Percentiles rank a stretch among this genome's conserved stretches.
Conservation (phyloP, 306 rosid species). For the Sechiopsis laciniata region DNA sequence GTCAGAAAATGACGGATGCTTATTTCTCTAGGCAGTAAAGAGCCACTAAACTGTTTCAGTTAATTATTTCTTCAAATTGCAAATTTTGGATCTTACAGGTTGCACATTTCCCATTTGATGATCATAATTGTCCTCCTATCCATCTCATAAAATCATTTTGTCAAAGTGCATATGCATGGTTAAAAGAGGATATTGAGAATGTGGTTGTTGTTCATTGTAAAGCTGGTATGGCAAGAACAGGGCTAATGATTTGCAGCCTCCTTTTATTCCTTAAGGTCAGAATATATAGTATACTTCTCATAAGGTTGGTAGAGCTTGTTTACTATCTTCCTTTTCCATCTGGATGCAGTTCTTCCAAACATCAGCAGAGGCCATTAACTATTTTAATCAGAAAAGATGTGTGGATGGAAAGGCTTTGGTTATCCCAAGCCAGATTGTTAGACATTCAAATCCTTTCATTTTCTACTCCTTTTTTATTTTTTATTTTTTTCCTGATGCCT, state of each 20-base stretch:
- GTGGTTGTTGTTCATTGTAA: constrained; percentile 95
- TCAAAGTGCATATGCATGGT: constrained; percentile 87
- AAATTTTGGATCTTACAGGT: constrained; percentile 53
- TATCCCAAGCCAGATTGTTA: constrained; percentile 92
- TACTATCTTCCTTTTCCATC: constrained; percentile 20
- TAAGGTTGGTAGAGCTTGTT: constrained; percentile 12
- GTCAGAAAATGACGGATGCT: constrained; percentile 18
- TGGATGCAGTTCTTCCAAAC: constrained; percentile 73
- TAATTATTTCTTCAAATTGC: constrained; percentile 14
- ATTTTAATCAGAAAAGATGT: constrained; percentile 86
- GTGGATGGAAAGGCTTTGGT: constrained; percentile 82
- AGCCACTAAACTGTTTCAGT: background rate
- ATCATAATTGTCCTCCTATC: constrained; percentile 91
- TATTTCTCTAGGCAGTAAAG: constrained; percentile 11
- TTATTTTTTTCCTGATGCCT: constrained; percentile 31
- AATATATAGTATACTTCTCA: constrained; percentile 21
- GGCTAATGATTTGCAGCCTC: constrained; percentile 90
- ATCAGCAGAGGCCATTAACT: constrained; percentile 70
- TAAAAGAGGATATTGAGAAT: constrained; percentile 88
- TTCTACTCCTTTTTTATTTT: constrained; percentile 13
- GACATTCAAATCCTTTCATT: constrained; percentile 26
- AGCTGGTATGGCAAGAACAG: constrained; percentile 98
- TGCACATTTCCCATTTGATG: constrained; percentile 88
- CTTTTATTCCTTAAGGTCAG: constrained; percentile 80
- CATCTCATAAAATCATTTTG: constrained; percentile 76